Evolutionary conservation across 352 stramenopile species (phyloP), one percentile per base, ranked within the genome.

Genomic region (Elongisporangium senticosum): DNA sequence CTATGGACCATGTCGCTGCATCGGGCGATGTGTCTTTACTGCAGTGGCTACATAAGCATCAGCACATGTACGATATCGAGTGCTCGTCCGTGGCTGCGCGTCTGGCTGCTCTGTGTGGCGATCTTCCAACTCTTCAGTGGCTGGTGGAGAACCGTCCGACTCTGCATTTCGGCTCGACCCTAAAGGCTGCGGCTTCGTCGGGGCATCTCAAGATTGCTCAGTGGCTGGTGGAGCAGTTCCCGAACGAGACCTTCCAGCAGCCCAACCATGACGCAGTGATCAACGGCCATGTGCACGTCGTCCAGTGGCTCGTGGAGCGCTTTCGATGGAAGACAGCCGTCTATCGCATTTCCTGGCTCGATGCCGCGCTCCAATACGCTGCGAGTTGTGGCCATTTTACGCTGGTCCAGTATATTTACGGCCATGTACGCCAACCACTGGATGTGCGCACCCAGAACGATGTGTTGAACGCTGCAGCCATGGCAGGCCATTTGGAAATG

Each of bases 221-320:
- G 33, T 43, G 33, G 33, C 33, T 43, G 33, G 33, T 43, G 33
- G 1, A 14, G 33, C 33, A 43, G 33, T 43, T 14, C 13, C 33
- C 33, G 11, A 43, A 43, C 33, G 33, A 43, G 33, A 1, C 13
- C 11, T 43, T 43, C 33, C 33, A 43, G 13, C 33, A 43, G 13
- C 33, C 33, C 33, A 43, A 43, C 13, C 33, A 43, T 10, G 33
- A 43, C 33, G 33, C 33, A 43, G 33, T 43, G 2, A 43, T 43
- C 8, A 43, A 43, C 15, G 67, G 70, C 6, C 67, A 73, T 53
- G 54, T 75, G 4, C 39, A 58, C 28, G 56, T 70, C 22, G 67
- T 75, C n/a, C 60, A 68, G 49, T 77, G 56, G 60, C 64, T 77
- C 11, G 11, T 73, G 19, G 47, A 57, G 20, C 56, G 57, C 48